Evolutionary conservation across 306 rosid species (phyloP), one percentile per base, ranked within the genome.

Genomic region (Vigna mungo): DNA sequence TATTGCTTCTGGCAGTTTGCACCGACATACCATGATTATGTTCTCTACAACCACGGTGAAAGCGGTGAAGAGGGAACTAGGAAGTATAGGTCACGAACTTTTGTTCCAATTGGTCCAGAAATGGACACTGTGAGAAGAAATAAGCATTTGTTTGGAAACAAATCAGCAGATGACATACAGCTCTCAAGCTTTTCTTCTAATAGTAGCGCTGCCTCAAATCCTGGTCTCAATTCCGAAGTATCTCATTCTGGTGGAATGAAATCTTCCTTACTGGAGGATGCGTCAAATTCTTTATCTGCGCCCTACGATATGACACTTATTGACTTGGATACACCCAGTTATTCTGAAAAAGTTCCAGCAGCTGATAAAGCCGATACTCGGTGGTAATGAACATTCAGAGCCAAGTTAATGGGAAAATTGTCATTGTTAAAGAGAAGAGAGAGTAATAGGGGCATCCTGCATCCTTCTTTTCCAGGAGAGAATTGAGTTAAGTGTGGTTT

Each of bases 1-100:
- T 62, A 61, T 55, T 27, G 54, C 20, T 63, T 66, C 21, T 72
- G 83, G 83, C 90, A 93, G 98, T 93, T 93, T 82, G 98, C 98
- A 39, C 98, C 98, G 23, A 93, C 98, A 3, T 93, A 93, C 79
- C 97, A 93, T 83, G 98, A 93, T 83, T 93, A 93, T 73, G 97
- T 91, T 71, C 97, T 93, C 43, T 93, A 93, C 84, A 93, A 93
- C 81, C 93, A 87, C 43, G 77, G 81, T 13, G 98, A 93, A 76
- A 30, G 34, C 5, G 91, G 93, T 15, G 98, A 91, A 17, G 96
- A 89, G 87, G 95, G 93, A 59, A 83, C 85, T 17, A 85, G 93
- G 84, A 93, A 89, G 82, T 91, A 93, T 68, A 84, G 98, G 75
- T 88, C 98, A 5, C 95, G 97, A 43, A 93, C 97, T 58, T 93